These are phyloP conservation scores for Quercus lobata DNA, from an alignment of 331 rosid species.

Conservation along the genomic window DNA sequence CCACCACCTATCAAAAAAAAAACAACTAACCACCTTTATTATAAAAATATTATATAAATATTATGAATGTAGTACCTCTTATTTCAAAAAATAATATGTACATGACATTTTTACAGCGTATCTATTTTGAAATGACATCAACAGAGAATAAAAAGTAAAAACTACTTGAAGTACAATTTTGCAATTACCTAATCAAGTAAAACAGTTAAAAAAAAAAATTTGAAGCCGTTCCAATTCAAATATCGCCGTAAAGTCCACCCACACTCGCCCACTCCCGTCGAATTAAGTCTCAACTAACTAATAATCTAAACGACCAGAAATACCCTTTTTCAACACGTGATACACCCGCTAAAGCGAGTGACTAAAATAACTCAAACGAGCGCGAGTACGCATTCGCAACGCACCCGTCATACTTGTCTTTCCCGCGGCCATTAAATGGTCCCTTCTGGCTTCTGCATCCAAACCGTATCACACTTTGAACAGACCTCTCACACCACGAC, in stretches of 20 bases:
- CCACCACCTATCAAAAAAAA: too few relatives aligned
- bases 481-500: conserved; percentile 1
- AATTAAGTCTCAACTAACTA: too few relatives aligned
- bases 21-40: accelerated
- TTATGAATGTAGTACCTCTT: accelerated
- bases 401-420: conserved; percentile 5
- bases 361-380: accelerated
- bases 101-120: accelerated
- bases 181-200: too few relatives aligned
- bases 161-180: too few relatives aligned
- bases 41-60: too few relatives aligned
- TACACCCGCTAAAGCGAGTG: conserved; percentile 4
- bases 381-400: conserved; percentile 3
- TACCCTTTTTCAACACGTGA: background rate
- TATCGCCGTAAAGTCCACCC: background rate
- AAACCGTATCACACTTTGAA: conserved; percentile 24
- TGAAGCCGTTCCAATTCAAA: conserved; percentile 21
- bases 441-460: conserved; percentile 11
- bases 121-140: too few relatives aligned
- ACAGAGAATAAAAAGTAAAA: too few relatives aligned
- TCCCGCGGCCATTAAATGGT: conserved; percentile 94
- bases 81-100: accelerated
- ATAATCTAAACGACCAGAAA: background rate
- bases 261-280: background rate
- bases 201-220: too few relatives aligned